phyloP scores from a whole-genome alignment of 495 filamentous ascomycete species.

The Aspergillus haitiensis region DNA sequence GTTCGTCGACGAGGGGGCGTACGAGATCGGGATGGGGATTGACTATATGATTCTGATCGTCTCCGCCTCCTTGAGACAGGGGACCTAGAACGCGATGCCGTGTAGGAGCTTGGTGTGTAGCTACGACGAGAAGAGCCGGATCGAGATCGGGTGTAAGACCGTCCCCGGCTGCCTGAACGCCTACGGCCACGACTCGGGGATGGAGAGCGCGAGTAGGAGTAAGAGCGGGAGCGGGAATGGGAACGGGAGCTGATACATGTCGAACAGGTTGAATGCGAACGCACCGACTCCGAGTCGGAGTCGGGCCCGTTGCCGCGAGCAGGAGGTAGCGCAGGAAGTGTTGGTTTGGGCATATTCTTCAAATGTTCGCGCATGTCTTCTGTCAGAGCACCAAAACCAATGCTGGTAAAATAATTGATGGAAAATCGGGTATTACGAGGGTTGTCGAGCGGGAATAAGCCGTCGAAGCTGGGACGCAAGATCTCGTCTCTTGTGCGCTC shows the following conservation, averaged over 20 bases:
- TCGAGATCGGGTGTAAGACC: constrained; percentile 41
- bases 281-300: constrained; percentile 57
- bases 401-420: constrained; percentile 98
- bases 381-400: constrained; percentile 91
- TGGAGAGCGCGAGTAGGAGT: constrained; percentile 43
- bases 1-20: constrained; percentile 30
- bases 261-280: constrained; percentile 56
- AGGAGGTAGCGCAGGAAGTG: constrained; percentile 63
- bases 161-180: constrained; percentile 30
- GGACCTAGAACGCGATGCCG: constrained; percentile 39
- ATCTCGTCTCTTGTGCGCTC: constrained; percentile 73
- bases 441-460: constrained; percentile 86
- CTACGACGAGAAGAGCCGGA: constrained; percentile 40
- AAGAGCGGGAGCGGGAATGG: constrained; percentile 42
- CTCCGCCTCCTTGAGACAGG: constrained; percentile 28
- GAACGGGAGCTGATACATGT: constrained; percentile 39
- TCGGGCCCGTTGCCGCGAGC: constrained; percentile 52
- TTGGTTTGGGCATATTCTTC: constrained; percentile 79
- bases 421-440: constrained; percentile 90
- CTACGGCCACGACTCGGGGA: constrained; percentile 33
- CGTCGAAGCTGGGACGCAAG: constrained; percentile 74
- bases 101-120: constrained; percentile 35
- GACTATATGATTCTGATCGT: constrained; percentile 38
- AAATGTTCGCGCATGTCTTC: constrained; percentile 92
- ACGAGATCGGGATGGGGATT: constrained; percentile 31